Evolutionary conservation across 108 stramenopile species (phyloP).

Genomic region (Cyclotella baltica): DNA sequence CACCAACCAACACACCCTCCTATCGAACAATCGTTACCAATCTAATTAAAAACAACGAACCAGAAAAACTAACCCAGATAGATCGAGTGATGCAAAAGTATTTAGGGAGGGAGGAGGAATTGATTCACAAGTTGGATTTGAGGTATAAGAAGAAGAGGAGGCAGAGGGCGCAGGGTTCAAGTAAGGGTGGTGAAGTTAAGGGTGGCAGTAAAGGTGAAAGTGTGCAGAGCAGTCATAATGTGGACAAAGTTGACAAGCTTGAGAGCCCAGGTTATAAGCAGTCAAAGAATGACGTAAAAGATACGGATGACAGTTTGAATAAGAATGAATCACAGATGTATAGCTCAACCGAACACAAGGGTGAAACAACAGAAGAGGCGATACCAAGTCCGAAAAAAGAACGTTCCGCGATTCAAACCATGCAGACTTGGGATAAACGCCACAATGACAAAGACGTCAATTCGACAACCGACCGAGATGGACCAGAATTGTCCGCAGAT

Average conservation of each 20-base stretch:
- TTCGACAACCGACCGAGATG: no score
- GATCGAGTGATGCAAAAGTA: slow-evolving; percentile 56
- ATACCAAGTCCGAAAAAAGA: slow-evolving; percentile 10
- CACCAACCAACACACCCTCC: slow-evolving; percentile 30
- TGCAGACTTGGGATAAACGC: slow-evolving; percentile 38
- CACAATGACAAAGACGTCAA: no score
- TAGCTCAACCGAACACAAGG: neutral
- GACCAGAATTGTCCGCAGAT: neutral
- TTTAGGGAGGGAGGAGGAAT: slow-evolving; percentile 53
- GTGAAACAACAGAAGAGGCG: neutral
- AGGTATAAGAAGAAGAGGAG: slow-evolving; percentile 44
- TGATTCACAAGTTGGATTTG: slow-evolving; percentile 50
- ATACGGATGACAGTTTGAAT: no score
- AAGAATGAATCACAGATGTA: neutral
- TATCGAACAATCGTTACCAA: slow-evolving; percentile 31
- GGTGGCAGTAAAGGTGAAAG: neutral
- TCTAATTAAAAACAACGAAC: slow-evolving; percentile 47
- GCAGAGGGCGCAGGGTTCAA: neutral
- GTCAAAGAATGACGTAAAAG: no score
- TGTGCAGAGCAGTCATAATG: neutral
- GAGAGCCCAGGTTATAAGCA: no score
- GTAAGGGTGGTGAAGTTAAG: neutral
- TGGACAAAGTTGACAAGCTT: no score
- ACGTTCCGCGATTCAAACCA: slow-evolving; percentile 9
- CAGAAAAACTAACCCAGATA: slow-evolving; percentile 47